Base-by-base conservation (phyloP, 2,329 filamentous ascomycete genomes). In the Beauveria sp. region DNA sequence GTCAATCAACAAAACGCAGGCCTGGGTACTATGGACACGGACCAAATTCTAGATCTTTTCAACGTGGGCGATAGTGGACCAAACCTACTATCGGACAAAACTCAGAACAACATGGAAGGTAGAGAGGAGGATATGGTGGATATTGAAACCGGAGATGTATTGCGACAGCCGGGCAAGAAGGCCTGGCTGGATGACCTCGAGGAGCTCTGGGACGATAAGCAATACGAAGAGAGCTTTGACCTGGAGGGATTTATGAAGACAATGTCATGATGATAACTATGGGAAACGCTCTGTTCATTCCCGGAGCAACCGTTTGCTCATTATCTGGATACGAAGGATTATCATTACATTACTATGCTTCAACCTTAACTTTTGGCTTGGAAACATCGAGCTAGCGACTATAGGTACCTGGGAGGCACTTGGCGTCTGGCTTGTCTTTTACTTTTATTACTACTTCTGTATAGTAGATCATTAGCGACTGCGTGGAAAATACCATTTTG, bases 1-100 rank as follows among this genome's bases (percentile, higher is more conserved):
- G 96, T 99, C 66, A 99, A 99, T 73, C 95, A 99, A 76, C 95
- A 99, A 77, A 99, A 99, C 68, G 93, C 95, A 1, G 95, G 95
- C 1, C 78, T 99, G 1, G 88, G 81, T 55, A 96, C 92, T 16
- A 99, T 99, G 95, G 93, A 98, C 74, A 99, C 96, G 45, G 95
- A 98, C 70, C 93, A 99, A 75, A 96, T 99, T 63, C 84, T 99
- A 3, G 95, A 99, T 70, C 84, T 99, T 52, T 99, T 99, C 80
- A 98, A 89, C 68, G 81, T 99, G 8, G 89, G 90, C 60, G 91
- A 96, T 67, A 82, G 87, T 34, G 89, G 87, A 47, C 87, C 89
- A 3, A 84, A 78, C 45, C 79, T 88, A 7, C 81, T 88, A 64
- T 78, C 82, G 0, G 84, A 86, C 63, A 86, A 87, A 68, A 77